These are phyloP conservation scores for Fistulinella prunicolor DNA, from an alignment of 768 basidiomycete species.

Conservation along the genomic window DNA sequence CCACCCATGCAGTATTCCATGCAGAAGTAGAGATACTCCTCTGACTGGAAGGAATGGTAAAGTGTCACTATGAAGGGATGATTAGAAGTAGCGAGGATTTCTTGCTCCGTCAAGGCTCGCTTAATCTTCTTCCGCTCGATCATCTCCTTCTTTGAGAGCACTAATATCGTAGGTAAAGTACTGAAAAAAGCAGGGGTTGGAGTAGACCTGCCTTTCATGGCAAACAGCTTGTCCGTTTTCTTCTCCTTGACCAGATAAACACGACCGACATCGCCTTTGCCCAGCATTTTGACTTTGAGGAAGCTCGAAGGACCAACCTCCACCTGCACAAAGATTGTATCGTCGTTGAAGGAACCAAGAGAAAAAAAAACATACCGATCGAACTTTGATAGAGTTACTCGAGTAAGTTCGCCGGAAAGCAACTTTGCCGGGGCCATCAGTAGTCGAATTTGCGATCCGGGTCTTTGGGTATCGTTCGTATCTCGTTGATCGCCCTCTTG, in stretches of 20 bases:
- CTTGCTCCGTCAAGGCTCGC: slow-evolving; percentile 96
- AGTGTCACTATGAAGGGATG: slow-evolving; percentile 99
- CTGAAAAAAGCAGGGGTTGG: slow-evolving; percentile 1
- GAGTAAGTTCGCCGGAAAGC: slow-evolving; percentile 95
- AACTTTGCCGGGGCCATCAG: slow-evolving; percentile 55
- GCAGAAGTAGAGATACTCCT: slow-evolving; percentile 97
- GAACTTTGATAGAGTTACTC: slow-evolving; percentile 94
- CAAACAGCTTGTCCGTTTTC: slow-evolving; percentile 93
- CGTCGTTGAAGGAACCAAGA: neutral
- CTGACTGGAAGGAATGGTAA: slow-evolving; percentile 98
- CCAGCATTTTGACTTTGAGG: slow-evolving; percentile 95
- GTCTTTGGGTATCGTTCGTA: slow-evolving; percentile 42
- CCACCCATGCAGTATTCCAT: slow-evolving; percentile 99
- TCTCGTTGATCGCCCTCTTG: slow-evolving; percentile 49
- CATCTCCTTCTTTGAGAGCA: slow-evolving; percentile 99
- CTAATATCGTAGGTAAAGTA: slow-evolving; percentile 45
- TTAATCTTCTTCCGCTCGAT: slow-evolving; percentile 99
- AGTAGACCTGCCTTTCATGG: slow-evolving; percentile 89
- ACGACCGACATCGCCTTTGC: slow-evolving; percentile 97
- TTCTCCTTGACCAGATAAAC: slow-evolving; percentile 98
- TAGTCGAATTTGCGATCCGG: slow-evolving; percentile 43
- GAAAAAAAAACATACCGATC: slow-evolving; percentile 54
- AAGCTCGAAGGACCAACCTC: slow-evolving; percentile 95
- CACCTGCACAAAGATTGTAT: slow-evolving; percentile 47
- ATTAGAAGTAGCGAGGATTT: slow-evolving; percentile 97